A percentile compares a stretch with the other conserved stretches of the same genome.
These are phyloP conservation scores for Carex scoparia DNA, from an alignment of 176 grass and related monocot genomes.

Conservation along the genomic window DNA sequence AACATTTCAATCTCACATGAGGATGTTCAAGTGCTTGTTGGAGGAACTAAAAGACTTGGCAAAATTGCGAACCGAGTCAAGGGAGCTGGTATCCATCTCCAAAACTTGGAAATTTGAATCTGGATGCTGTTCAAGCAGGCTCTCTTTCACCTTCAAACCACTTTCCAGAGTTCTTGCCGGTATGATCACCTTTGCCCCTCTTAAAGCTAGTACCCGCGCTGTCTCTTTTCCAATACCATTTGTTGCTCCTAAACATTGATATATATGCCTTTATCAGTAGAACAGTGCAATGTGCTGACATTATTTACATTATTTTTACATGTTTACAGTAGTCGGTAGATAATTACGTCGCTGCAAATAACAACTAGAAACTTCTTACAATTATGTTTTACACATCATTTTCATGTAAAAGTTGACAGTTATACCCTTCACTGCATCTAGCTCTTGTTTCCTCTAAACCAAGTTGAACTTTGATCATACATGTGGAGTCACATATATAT, in stretches of 20 bases:
- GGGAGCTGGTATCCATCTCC: conserved; percentile 82
- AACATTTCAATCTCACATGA: conserved; percentile 43
- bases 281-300: neutral
- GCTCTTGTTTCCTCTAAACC: neutral
- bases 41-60: conserved; percentile 43
- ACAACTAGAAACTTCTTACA: neutral
- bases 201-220: conserved; percentile 58
- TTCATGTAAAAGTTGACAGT: neutral
- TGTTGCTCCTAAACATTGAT: conserved; percentile 45
- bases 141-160: conserved; percentile 60
- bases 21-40: conserved; percentile 59
- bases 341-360: neutral
- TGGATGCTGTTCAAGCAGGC: conserved; percentile 49
- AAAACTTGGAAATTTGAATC: conserved; percentile 52
- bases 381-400: neutral
- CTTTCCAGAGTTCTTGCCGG: conserved; percentile 54
- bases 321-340: neutral
- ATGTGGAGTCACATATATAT: neutral
- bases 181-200: conserved; percentile 81
- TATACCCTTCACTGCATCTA: neutral
- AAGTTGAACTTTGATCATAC: neutral
- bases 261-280: neutral
- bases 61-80: conserved; percentile 53
- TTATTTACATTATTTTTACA: neutral
- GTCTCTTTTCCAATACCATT: conserved; percentile 90